Conservation (phyloP, 345 rosid species). For the Erodium maritimum region DNA sequence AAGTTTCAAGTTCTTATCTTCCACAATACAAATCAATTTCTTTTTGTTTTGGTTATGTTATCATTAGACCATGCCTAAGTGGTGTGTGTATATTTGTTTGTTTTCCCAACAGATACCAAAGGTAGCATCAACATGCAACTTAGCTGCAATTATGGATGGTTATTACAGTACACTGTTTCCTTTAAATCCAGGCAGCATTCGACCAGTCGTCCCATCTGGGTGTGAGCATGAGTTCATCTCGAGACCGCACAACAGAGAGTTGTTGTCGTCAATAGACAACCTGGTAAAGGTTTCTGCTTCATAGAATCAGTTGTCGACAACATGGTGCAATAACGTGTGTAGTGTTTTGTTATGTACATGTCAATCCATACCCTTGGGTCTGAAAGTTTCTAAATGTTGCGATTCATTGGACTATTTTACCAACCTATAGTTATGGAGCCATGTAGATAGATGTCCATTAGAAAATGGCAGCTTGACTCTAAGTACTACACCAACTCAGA, state of each 20-base stretch:
- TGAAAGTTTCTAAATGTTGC: too few species aligned
- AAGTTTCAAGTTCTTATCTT: not conserved
- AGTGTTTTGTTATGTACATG: too few species aligned
- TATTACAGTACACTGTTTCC: conserved; percentile 75
- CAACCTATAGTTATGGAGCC: too few species aligned
- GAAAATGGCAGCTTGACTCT: too few species aligned
- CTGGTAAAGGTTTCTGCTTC: not conserved
- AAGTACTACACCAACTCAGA: too few species aligned
- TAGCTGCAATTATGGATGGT: conserved; percentile 61
- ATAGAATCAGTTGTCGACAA: too few species aligned
- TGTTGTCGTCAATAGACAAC: conserved; percentile 16
- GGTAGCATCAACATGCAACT: conserved; percentile 70
- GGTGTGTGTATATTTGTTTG: not conserved
- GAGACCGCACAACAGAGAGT: conserved; percentile 53
- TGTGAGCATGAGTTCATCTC: conserved; percentile 34
- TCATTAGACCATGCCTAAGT: too few species aligned
- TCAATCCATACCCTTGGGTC: too few species aligned
- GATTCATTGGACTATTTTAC: too few species aligned
- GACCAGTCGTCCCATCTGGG: conserved; percentile 43
- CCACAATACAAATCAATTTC: not conserved
- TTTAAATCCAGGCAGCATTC: conserved; percentile 66
- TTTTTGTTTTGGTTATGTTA: not conserved
- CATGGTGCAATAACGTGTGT: too few species aligned
- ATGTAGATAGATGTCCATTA: too few species aligned
- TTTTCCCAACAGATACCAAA: conserved; percentile 42